Evolutionary conservation across 176 grass and related monocot genomes (phyloP).

Genomic region (Eragrostis nindensis): DNA sequence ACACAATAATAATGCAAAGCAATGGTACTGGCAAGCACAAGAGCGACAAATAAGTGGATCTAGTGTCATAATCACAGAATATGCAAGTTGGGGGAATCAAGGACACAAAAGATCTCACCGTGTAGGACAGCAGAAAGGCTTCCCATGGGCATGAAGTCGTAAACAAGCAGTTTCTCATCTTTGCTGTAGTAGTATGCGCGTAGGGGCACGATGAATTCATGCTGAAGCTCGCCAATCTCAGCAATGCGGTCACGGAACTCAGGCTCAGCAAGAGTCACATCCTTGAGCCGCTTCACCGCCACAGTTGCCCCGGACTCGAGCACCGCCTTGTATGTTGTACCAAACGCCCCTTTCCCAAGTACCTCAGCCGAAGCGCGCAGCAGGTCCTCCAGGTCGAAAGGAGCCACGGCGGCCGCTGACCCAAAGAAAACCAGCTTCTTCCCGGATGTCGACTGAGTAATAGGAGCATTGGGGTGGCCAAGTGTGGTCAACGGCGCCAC

Average conservation of each 20-base stretch:
- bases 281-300: conserved; percentile 77
- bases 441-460: conserved; percentile 37
- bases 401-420: conserved; percentile 32
- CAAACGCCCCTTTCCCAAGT: conserved; percentile 78
- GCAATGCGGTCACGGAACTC: conserved; percentile 68
- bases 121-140: conserved; percentile 76
- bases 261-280: conserved; percentile 58
- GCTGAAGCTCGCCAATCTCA: conserved; percentile 59
- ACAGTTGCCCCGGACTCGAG: conserved; percentile 65
- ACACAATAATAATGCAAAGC: conserved; percentile 30
- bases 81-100: neutral
- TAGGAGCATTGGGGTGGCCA: conserved; percentile 36
- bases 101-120: conserved; percentile 44
- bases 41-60: neutral
- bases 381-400: conserved; percentile 70
- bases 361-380: conserved; percentile 74
- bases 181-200: conserved; percentile 90
- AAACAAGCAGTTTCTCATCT: conserved; percentile 86
- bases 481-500: conserved; percentile 30
- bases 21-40: neutral
- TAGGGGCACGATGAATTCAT: conserved; percentile 72
- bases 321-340: conserved; percentile 75
- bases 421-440: conserved; percentile 81
- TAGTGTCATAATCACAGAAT: conserved; percentile 18
- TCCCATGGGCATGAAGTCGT: conserved; percentile 78